Evolutionary conservation across 768 basidiomycete species (phyloP).

Genomic region (Megacollybia marginata): DNA sequence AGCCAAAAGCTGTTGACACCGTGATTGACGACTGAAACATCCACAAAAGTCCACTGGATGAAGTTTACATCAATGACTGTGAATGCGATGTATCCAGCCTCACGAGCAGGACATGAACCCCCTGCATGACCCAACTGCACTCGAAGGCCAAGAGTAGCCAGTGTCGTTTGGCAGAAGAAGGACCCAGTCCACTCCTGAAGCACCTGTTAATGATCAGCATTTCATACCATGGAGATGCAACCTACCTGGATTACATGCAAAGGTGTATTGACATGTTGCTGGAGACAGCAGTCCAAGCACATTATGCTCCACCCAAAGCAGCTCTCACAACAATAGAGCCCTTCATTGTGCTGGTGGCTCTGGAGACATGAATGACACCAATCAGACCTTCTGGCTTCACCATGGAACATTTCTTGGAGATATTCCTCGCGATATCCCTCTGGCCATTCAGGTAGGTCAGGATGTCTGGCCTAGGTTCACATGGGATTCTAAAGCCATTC

Average conservation of each 20-base stretch:
- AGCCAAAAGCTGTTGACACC: background rate
- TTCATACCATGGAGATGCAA: background rate
- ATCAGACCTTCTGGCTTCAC: background rate
- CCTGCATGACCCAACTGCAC: background rate
- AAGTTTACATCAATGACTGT: slow-evolving; percentile 6
- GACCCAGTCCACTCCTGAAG: background rate
- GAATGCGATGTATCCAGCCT: background rate
- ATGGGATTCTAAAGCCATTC: background rate
- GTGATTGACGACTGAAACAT: background rate
- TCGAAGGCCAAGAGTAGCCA: background rate
- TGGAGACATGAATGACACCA: background rate
- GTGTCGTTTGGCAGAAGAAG: background rate
- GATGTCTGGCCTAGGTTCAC: background rate
- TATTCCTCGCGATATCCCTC: background rate
- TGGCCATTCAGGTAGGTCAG: background rate
- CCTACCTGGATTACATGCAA: background rate
- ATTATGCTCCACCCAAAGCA: background rate
- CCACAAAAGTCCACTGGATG: slow-evolving; percentile 6
- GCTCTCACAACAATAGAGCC: background rate
- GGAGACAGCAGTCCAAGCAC: background rate
- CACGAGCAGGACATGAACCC: background rate
- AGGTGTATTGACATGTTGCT: background rate
- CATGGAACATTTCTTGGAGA: background rate
- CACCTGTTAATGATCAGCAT: background rate
- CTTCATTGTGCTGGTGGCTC: background rate